These are phyloP conservation scores for Globisporangium paroecandrum DNA, from an alignment of 352 stramenopile species.

Conservation along the genomic window DNA sequence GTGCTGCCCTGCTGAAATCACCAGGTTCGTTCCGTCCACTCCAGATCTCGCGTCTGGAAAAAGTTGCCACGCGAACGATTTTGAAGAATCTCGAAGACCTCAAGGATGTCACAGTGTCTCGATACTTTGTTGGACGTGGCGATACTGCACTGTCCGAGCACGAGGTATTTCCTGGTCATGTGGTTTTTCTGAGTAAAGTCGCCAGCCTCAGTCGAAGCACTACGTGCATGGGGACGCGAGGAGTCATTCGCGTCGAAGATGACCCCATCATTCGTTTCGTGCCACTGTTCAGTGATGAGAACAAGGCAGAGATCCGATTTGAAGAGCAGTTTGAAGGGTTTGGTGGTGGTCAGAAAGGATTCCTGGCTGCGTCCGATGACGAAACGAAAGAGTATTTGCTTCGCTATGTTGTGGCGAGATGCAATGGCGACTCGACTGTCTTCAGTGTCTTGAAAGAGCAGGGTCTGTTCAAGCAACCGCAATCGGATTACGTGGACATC, in stretches of 20 bases:
- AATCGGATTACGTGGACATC: slow-evolving; percentile 55
- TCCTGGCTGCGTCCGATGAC: slow-evolving; percentile 51
- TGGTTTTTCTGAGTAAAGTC: slow-evolving; percentile 44
- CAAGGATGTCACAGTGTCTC: slow-evolving; percentile 17
- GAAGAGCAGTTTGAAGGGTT: slow-evolving; percentile 33
- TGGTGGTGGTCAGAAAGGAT: slow-evolving; percentile 31
- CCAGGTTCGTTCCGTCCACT: slow-evolving; percentile 21
- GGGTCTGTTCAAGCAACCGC: slow-evolving; percentile 48
- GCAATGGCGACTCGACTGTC: slow-evolving; percentile 31
- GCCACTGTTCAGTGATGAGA: slow-evolving; percentile 42
- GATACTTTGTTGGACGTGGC: slow-evolving; percentile 45
- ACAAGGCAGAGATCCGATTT: slow-evolving; percentile 20
- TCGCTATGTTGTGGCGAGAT: slow-evolving; percentile 45
- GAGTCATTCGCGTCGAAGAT: slow-evolving; percentile 59
- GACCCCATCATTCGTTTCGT: slow-evolving; percentile 83
- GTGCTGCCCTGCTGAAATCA: not conserved
- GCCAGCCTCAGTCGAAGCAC: slow-evolving; percentile 51
- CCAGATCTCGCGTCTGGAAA: slow-evolving; percentile 41
- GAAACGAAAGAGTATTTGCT: slow-evolving; percentile 66
- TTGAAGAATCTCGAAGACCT: slow-evolving; percentile 29
- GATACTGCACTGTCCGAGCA: slow-evolving; percentile 37
- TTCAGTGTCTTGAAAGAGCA: slow-evolving; percentile 49
- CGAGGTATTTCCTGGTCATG: slow-evolving; percentile 27
- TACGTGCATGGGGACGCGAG: slow-evolving; percentile 52
- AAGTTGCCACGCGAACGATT: slow-evolving; percentile 40